Evolutionary conservation across 164 flowering plant genomes (phyloP).

Genomic region (Euptelea pleiosperma): DNA sequence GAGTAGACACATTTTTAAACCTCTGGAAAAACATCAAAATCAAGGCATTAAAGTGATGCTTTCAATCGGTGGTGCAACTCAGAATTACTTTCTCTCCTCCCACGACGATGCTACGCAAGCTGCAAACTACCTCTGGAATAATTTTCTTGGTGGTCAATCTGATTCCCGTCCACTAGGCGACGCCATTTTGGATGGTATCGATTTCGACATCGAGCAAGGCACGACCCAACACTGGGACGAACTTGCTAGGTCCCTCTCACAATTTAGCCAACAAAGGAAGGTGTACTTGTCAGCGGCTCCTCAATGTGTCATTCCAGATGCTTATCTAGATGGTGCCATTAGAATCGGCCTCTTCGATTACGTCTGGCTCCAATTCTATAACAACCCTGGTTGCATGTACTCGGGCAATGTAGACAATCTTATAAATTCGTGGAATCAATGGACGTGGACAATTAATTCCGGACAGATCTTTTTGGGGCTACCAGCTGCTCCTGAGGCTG

Average conservation of each 20-base stretch:
- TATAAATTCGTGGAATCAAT: constrained; percentile 18
- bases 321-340: constrained; percentile 11
- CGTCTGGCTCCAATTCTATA: constrained; percentile 30
- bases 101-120: neutral
- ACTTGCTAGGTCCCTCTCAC: constrained; percentile 7
- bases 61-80: neutral
- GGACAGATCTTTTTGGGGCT: constrained; percentile 23
- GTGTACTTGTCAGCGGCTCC: constrained; percentile 27
- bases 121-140: neutral
- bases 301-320: constrained; percentile 30
- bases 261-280: constrained; percentile 6
- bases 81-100: neutral
- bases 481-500: constrained; percentile 34
- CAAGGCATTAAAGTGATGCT: neutral
- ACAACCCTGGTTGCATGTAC: constrained; percentile 25
- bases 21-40: too few relatives aligned
- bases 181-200: constrained; percentile 23
- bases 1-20: too few relatives aligned
- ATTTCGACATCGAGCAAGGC: constrained; percentile 14
- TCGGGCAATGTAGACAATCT: constrained; percentile 8
- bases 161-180: constrained; percentile 40
- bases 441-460: constrained; percentile 17
- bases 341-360: constrained; percentile 25
- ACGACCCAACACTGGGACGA: neutral
- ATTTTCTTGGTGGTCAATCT: neutral